Conservation (phyloP, 345 rosid species). For the Lepidium africanum region DNA sequence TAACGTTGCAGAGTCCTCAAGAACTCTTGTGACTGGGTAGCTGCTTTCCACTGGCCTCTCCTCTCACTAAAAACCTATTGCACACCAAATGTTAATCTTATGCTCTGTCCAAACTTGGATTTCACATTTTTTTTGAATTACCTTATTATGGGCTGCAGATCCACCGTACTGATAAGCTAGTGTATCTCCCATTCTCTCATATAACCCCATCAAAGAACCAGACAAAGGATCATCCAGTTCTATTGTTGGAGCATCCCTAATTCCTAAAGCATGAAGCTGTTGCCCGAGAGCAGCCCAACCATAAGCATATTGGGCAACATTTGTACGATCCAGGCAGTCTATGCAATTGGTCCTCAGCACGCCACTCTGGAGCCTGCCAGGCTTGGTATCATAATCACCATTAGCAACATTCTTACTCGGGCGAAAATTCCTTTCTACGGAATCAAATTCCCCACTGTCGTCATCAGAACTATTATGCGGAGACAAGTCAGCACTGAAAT, state of each 20-base stretch:
- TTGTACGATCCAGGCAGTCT: slow-evolving; percentile 98
- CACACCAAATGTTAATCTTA: background rate
- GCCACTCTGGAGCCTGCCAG: slow-evolving; percentile 65
- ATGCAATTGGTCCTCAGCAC: slow-evolving; percentile 97
- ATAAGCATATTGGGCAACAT: slow-evolving; percentile 96
- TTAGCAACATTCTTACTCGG: slow-evolving; percentile 36
- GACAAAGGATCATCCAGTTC: slow-evolving; percentile 83
- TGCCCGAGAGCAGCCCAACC: slow-evolving; percentile 93
- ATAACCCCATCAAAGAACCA: slow-evolving; percentile 72
- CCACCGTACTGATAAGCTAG: slow-evolving; percentile 95
- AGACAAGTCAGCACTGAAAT: slow-evolving; percentile 31
- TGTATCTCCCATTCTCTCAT: slow-evolving; percentile 93
- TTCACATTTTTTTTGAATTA: slow-evolving; percentile 10
- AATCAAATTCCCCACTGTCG: slow-evolving; percentile 39
- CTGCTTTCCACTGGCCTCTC: slow-evolving; percentile 98
- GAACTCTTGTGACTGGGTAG: slow-evolving; percentile 98
- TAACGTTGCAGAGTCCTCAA: slow-evolving; percentile 94
- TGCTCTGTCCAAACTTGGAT: background rate
- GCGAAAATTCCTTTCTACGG: slow-evolving; percentile 35
- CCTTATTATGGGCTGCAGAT: slow-evolving; percentile 94
- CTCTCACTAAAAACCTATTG: slow-evolving; percentile 81
- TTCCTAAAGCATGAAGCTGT: slow-evolving; percentile 81
- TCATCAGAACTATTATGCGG: slow-evolving; percentile 34
- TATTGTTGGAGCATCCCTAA: slow-evolving; percentile 52
- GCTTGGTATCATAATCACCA: slow-evolving; percentile 46